Conservation (phyloP, 2,329 filamentous ascomycete genomes). For the Alternaria brassicae region DNA sequence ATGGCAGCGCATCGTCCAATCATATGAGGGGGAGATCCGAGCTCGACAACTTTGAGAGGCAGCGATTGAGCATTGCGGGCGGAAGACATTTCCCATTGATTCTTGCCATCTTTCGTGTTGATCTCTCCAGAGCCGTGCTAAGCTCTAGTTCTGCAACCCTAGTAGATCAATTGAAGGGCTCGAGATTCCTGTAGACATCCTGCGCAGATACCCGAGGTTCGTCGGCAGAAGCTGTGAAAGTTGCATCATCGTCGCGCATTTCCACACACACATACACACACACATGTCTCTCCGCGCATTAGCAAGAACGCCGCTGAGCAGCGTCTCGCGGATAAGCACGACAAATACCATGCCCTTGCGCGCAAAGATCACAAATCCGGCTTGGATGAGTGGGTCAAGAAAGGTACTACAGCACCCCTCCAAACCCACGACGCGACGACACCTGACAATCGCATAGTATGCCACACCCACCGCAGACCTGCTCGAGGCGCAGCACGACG, state of each 20-base stretch:
- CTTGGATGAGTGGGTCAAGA: constrained; percentile 59
- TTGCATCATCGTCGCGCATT: constrained; percentile 33
- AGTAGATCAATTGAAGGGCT: not conserved
- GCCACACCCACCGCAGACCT: constrained; percentile 44
- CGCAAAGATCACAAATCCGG: constrained; percentile 73
- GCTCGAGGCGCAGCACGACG: constrained; percentile 65
- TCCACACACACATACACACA: constrained; percentile 13
- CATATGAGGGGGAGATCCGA: constrained; percentile 30
- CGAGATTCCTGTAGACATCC: not conserved
- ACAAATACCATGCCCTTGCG: constrained; percentile 74
- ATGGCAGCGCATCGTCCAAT: constrained; percentile 24
- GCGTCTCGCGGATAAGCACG: constrained; percentile 41
- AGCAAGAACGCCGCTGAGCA: constrained; percentile 51
- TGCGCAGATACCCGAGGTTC: constrained; percentile 50
- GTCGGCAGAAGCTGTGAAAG: constrained; percentile 38
- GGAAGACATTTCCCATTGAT: constrained; percentile 24
- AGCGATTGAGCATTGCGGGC: constrained; percentile 12
- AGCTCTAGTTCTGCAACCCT: not conserved
- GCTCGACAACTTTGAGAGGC: constrained; percentile 14
- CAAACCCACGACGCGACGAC: not conserved
- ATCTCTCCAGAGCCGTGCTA: too few relatives aligned
- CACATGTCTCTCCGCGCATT: constrained; percentile 57
- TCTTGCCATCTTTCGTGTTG: not conserved
- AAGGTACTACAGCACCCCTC: constrained; percentile 52
- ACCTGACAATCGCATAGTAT: constrained; percentile 39